Percentiles rank a stretch among this genome's conserved stretches.
These are phyloP conservation scores for Asclepias syriaca DNA, from an alignment of 257 asterid species.

Conservation along the genomic window DNA sequence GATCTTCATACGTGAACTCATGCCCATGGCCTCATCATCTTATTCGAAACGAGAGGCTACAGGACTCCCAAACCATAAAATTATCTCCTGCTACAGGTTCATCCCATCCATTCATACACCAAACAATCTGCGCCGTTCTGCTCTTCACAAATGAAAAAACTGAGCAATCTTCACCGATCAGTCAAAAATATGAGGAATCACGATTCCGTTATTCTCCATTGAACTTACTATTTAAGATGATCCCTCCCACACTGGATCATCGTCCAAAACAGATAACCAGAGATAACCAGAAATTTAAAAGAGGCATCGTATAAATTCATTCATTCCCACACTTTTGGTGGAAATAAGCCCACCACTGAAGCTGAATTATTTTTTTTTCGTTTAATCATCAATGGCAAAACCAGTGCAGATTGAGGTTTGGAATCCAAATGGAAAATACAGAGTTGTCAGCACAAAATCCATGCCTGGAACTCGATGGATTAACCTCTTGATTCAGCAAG, in stretches of 20 bases:
- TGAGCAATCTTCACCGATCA: background rate
- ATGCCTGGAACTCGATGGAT: conserved; percentile 99
- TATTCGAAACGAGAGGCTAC: conserved; percentile 36
- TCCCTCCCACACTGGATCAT: conserved; percentile 26
- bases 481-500: conserved; percentile 69
- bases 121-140: background rate
- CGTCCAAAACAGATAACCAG: conserved; percentile 2
- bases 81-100: background rate
- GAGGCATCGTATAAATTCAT: background rate
- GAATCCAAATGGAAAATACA: conserved; percentile 86
- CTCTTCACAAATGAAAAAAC: background rate
- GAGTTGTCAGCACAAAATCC: conserved; percentile 85
- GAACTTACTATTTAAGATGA: background rate
- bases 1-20: conserved; percentile 31
- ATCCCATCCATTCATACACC: background rate
- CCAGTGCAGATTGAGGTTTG: conserved; percentile 83
- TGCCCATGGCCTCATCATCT: conserved; percentile 30
- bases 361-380: background rate
- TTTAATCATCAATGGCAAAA: conserved; percentile 44
- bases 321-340: background rate
- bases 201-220: background rate
- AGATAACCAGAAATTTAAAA: conserved; percentile 8
- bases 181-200: background rate
- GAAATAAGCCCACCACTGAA: background rate
- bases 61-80: background rate